These are phyloP conservation scores for Candida anutae DNA, from an alignment of 1,139 yeast species.

Conservation along the genomic window DNA sequence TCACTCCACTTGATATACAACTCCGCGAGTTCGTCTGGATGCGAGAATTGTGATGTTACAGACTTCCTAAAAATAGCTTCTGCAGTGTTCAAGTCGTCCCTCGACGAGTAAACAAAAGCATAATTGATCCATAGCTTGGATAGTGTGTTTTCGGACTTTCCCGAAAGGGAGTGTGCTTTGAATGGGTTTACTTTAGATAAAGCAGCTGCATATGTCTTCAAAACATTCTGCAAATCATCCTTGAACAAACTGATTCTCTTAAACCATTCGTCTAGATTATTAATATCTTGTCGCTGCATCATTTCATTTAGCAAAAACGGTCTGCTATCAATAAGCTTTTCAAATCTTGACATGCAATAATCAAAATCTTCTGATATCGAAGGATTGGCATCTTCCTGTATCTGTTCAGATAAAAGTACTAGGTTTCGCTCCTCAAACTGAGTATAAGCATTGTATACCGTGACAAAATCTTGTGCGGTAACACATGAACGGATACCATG, in stretches of 20 bases:
- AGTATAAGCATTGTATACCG: constrained; percentile 55
- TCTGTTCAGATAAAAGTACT: constrained; percentile 24
- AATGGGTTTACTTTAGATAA: constrained; percentile 60
- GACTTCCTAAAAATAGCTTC: constrained; percentile 59
- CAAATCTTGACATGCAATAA: constrained; percentile 43
- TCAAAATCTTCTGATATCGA: constrained; percentile 24
- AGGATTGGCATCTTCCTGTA: constrained; percentile 8
- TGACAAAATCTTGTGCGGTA: constrained; percentile 57
- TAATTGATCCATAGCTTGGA: constrained; percentile 64
- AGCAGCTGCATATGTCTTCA: constrained; percentile 59
- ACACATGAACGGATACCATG: constrained; percentile 38
- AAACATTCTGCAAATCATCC: constrained; percentile 29
- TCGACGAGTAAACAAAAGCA: constrained; percentile 54
- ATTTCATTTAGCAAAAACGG: constrained; percentile 58
- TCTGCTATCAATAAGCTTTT: constrained; percentile 47
- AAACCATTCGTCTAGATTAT: constrained; percentile 64
- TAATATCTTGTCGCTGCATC: constrained; percentile 51
- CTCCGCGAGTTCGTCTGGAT: constrained; percentile 56
- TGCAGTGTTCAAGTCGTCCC: constrained; percentile 53
- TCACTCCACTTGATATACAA: constrained; percentile 74
- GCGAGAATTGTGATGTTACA: constrained; percentile 59
- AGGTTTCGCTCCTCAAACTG: constrained; percentile 53
- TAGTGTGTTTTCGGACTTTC: constrained; percentile 23
- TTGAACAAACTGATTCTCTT: constrained; percentile 44
- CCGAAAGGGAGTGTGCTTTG: constrained; percentile 29